Base-by-base conservation (phyloP, 768 basidiomycete genomes). In the Crassisporium funariophilum region DNA sequence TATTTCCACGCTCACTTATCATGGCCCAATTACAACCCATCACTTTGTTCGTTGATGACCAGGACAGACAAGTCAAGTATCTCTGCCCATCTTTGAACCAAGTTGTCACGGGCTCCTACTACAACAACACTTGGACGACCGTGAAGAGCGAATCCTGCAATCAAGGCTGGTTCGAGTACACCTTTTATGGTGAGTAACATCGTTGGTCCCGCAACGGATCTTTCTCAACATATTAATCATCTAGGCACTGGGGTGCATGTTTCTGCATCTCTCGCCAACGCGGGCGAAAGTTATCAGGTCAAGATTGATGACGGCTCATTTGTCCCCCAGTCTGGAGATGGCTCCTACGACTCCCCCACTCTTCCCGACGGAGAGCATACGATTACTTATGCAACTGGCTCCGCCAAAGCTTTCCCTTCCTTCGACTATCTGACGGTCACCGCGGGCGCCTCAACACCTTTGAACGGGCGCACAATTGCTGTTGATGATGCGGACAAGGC, bases 381-480 rank as follows among this genome's bases (percentile, higher is more conserved):
- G 21, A 46, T 74, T 38, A 61, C 59, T 0, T 72, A 72, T 52
- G 62, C 66, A 12, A 54, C 64, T 7, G 63, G 61, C n/a, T 53
- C 51, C 27, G 35, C 47, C 15, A 42, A 46, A 21, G 49, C 58
- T 9, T 48, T 52, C n/a, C 68, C 74, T 13, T 54, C 59, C 10
- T 66, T 76, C 29, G 74, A 76, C 49, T 76, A 71, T 47, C 44
- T 73, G 17, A 63, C 69, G n/a, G 59, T 74, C 23, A 65, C 62
- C 19, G 65, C 72, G 31, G 69, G 73, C 3, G 47, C 49, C 8
- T 63, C 65, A 22, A 74, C 71, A 15, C 56, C 60, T 17, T 50
- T 76, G 17, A 53, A 60, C 15, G 66, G 67, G 22, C 58, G 58
- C 21, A 70, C 66, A 4, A 53, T 76, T 31, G 65, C 69, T 25